phyloP scores from a whole-genome alignment of 2,329 filamentous ascomycete species.

The Grosmannia serpens region DNA sequence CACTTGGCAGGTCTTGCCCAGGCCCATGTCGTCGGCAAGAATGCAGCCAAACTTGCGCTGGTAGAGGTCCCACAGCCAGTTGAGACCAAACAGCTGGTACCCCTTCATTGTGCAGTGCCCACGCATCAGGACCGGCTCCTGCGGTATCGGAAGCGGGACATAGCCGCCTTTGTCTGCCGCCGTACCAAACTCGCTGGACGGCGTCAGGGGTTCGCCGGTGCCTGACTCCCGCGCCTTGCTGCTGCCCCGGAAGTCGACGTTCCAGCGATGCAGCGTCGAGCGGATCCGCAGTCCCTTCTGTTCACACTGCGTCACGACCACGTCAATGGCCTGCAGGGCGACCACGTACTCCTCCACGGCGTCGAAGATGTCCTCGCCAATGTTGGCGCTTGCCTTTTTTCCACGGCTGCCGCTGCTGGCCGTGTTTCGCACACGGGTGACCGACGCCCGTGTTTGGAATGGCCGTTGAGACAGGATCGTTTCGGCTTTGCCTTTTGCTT shows the following conservation, averaged over 20 bases:
- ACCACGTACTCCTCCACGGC: conserved; percentile 59
- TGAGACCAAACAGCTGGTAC: conserved; percentile 87
- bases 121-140: conserved; percentile 69
- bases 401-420: conserved; percentile 19
- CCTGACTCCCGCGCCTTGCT: conserved; percentile 14
- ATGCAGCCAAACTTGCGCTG: conserved; percentile 74
- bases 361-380: conserved; percentile 41
- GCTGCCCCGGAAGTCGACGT: conserved; percentile 35
- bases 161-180: conserved; percentile 13
- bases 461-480: conserved; percentile 63
- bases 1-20: conserved; percentile 94
- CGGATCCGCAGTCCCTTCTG: conserved; percentile 49
- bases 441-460: conserved; percentile 54
- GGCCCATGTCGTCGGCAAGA: conserved; percentile 91
- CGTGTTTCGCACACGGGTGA: conserved; percentile 51
- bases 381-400: conserved; percentile 34
- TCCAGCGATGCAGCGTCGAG: conserved; percentile 33
- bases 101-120: conserved; percentile 71
- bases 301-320: conserved; percentile 68
- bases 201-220: conserved; percentile 20
- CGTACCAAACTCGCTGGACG: conserved; percentile 22
- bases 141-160: conserved; percentile 31
- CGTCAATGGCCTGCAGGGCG: conserved; percentile 73
- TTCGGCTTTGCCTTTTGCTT: conserved; percentile 57
- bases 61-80: conserved; percentile 85